Base-by-base conservation (phyloP, 2,329 filamentous ascomycete species). In the Curvularia eragrostidis region DNA sequence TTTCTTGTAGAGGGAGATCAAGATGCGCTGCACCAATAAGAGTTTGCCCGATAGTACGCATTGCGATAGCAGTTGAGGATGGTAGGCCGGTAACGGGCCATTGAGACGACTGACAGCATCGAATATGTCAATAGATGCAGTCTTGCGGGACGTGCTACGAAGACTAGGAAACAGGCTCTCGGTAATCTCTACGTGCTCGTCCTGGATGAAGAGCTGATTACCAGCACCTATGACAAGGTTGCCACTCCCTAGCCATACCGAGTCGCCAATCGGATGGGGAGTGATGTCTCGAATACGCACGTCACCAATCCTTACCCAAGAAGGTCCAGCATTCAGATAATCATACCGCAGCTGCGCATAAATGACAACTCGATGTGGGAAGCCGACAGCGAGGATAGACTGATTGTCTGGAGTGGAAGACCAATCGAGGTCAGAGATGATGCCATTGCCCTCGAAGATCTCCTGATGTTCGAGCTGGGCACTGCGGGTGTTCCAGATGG, bases 291-390 rank as follows among this genome's bases (percentile, higher is more conserved):
- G 85, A 57, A 93, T 93, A 67, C 84, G 87, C 55, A 97, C 91
- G 72, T 96, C 90, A 44, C 91, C 84, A 57, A 97, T 89, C 23
- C 90, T 84, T 1, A 91, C 90, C 93, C 93, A 97, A 0, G 93
- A 91, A n/a, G 92, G 91, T 0, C 90, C 90, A 59, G 91, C 89
- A 68, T 93, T 92, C 18, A 97, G 82, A 72, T 97, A 97, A 75
- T 97, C 92, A 71, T 95, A 97, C 12, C 93, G 89, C 79, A 96
- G 88, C 72, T 97, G 93, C 5, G 90, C 89, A 24, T 97, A 84
- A 2, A 97, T 82, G 28, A 96, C 78, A 5, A 97, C 89, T 55
- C 90, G 87, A 63, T 93, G 91, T n/a, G 89, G 89, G 70, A 97
- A 97, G 0, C 93, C 93, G n/a, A 97, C 91, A 1, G 93, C 91